Conservation (phyloP, 192 early-diverging fungal species). For the Diversispora eburnea region DNA sequence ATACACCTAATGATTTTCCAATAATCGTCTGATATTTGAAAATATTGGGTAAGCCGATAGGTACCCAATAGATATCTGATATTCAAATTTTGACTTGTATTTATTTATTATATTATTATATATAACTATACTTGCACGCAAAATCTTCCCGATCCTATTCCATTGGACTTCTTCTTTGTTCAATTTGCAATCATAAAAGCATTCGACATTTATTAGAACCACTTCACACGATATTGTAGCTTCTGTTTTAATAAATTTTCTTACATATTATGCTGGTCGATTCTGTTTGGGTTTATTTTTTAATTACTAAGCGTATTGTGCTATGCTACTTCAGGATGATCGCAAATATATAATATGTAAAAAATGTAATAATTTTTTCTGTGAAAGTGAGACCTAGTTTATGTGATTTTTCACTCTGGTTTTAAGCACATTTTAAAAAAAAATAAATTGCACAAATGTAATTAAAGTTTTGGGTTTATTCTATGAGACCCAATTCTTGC, state of each 20-base stretch:
- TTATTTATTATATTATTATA: too few relatives aligned
- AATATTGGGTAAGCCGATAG: too few relatives aligned
- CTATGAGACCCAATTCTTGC: too few relatives aligned
- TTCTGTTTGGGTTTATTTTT: constrained; percentile 16
- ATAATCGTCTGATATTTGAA: too few relatives aligned
- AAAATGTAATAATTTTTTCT: constrained; percentile 13
- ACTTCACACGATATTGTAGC: constrained; percentile 7
- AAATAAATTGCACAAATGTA: constrained; percentile 14
- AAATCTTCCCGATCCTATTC: constrained; percentile 15
- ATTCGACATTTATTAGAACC: constrained; percentile 12
- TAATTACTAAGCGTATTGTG: constrained; percentile 10
- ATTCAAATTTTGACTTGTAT: too few relatives aligned
- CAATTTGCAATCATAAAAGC: background rate
- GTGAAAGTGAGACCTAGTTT: constrained; percentile 3
- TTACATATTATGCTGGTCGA: constrained; percentile 11
- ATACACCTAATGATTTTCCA: too few relatives aligned
- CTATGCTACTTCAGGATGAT: background rate
- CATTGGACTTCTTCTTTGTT: constrained; percentile 8
- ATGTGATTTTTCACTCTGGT: constrained; percentile 17
- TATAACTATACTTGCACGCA: too few relatives aligned
- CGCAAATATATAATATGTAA: constrained; percentile 7
- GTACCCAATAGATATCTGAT: too few relatives aligned
- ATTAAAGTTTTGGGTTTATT: too few relatives aligned
- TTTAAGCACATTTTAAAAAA: constrained; percentile 15
- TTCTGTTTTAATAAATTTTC: background rate